Percentiles rank a stretch among this genome's conserved stretches.
These are phyloP conservation scores for Scutellaria barbata DNA, from an alignment of 257 asterid species.

Conservation along the genomic window DNA sequence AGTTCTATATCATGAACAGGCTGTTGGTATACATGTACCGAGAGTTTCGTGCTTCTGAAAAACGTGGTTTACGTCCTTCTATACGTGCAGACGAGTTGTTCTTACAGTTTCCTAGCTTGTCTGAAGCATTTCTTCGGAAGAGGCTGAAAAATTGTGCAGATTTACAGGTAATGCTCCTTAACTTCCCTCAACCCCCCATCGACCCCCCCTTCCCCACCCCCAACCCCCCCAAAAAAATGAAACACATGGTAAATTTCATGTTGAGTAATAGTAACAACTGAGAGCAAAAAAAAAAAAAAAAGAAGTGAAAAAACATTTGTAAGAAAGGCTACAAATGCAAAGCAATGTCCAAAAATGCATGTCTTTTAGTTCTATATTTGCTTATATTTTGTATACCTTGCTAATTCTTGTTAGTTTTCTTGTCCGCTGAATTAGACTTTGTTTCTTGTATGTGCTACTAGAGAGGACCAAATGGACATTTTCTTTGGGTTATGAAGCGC, in stretches of 20 bases:
- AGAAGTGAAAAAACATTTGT: not conserved
- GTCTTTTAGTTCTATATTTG: conserved; percentile 22
- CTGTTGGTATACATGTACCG: conserved; percentile 85
- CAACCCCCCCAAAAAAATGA: too few species aligned
- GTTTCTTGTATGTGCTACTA: conserved; percentile 43
- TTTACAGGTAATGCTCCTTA: conserved; percentile 62
- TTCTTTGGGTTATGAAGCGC: conserved; percentile 83
- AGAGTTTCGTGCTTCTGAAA: conserved; percentile 81
- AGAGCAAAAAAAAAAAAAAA: too few species aligned
- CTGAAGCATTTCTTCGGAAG: conserved; percentile 85
- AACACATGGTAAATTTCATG: not conserved
- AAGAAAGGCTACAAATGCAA: not conserved
- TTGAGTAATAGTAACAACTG: not conserved
- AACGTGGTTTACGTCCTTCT: conserved; percentile 82
- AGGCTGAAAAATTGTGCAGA: conserved; percentile 86
- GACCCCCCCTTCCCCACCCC: not conserved
- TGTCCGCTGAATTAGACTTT: conserved; percentile 22
- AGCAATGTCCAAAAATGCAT: conserved; percentile 10
- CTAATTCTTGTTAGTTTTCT: conserved; percentile 29
- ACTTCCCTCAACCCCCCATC: not conserved
- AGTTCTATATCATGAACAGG: conserved; percentile 86
- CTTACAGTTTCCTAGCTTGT: conserved; percentile 76
- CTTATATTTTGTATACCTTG: conserved; percentile 10
- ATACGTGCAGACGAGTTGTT: conserved; percentile 81
- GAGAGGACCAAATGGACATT: conserved; percentile 81